Evolutionary conservation across 2,329 filamentous ascomycete species (phyloP).

Genomic region (Triangularia setosa): DNA sequence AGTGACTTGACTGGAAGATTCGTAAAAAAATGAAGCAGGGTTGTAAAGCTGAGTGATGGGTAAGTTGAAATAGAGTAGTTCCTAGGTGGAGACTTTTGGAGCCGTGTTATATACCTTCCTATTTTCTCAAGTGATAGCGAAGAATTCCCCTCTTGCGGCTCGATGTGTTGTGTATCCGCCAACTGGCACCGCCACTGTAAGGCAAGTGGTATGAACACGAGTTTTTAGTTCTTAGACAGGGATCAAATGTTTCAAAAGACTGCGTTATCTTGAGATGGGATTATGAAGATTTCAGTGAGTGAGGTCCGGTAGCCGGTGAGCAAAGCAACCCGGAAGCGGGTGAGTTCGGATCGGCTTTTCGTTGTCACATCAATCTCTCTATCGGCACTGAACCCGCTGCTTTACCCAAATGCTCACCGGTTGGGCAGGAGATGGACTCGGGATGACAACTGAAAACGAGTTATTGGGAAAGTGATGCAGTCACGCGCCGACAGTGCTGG

Average conservation of each 20-base stretch:
- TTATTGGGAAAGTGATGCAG: constrained; percentile 10
- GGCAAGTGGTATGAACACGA: neutral
- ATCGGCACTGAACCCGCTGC: neutral
- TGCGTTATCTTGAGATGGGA: neutral
- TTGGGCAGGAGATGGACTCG: neutral
- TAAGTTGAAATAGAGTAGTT: neutral
- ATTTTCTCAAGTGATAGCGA: neutral
- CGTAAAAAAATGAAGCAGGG: neutral
- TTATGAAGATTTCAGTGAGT: neutral
- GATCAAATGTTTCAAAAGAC: neutral
- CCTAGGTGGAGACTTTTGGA: neutral
- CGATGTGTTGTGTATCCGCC: neutral
- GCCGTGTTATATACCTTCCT: neutral
- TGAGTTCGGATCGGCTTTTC: constrained; percentile 3
- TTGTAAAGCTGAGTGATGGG: neutral
- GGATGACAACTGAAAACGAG: constrained; percentile 5
- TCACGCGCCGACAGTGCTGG: constrained; percentile 21
- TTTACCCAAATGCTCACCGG: neutral
- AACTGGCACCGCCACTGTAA: neutral
- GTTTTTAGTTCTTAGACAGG: neutral
- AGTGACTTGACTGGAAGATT: neutral
- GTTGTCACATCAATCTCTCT: neutral
- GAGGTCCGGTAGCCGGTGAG: neutral
- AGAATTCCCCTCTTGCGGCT: neutral
- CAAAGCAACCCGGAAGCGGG: neutral